Base-by-base conservation (phyloP, 306 rosid genomes). In the Macrotyloma uniflorum region DNA sequence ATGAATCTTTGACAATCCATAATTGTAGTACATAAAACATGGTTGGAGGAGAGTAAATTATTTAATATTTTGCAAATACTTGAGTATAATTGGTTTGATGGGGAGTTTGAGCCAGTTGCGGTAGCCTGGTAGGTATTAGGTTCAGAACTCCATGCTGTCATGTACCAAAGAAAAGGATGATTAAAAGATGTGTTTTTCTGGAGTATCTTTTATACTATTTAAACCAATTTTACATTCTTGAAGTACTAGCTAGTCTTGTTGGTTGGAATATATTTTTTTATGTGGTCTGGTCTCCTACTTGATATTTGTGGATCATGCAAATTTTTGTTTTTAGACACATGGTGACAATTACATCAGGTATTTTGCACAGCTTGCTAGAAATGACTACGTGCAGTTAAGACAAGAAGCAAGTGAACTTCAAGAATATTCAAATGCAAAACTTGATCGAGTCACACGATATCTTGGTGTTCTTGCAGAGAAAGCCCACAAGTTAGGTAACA, bases 341-440 rank as follows among this genome's bases (percentile, higher is more conserved):
- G 62, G 61, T 87, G 63, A 79, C 82, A 66, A 67, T 68, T 36
- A 30, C 54, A 62, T 77, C 38, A 68, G 71, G 62, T 72, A 35
- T 83, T 85, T 78, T 88, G 86, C 68, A 70, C 92, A 95, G 98
- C 90, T 88, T 77, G 98, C 97, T 58, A 95, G 82, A 84, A 93
- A 92, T 53, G 98, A 92, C 83, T 91, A 87, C 89, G 70, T 88
- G 85, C 92, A 80, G 83, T 82, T 95, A 80, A 88, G 91, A 74
- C 98, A 95, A 87, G 98, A 95, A 82, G 97, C 93, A 23, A 87
- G 89, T 81, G 98, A 92, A 83, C 91, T 95, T 81, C 95, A 89
- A 67, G 97, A 89, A 82, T 95, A 95, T 74, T 92, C 96, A 9
- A 92, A 92, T 86, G 98, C 97, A 26, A 92, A 95, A 85, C 93